Evolutionary conservation across 306 rosid species (phyloP), one percentile per base, ranked within the genome.

Genomic region (Macrotyloma uniflorum): DNA sequence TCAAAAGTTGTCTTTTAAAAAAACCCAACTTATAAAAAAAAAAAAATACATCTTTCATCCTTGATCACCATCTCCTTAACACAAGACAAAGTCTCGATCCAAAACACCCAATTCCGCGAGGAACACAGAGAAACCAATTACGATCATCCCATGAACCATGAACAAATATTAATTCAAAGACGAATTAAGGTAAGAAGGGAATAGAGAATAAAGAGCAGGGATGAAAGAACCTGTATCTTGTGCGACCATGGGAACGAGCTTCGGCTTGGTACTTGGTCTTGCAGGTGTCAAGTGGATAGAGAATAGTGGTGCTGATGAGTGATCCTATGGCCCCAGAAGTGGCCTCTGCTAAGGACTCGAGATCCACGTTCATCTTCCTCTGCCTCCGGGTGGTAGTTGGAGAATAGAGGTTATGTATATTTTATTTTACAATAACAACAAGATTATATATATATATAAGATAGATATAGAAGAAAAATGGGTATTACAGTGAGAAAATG

Each of bases 271-370:
- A 93, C 85, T 89, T 93, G 77, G 99, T 91, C 80, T 96, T 96
- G 85, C 98, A 93, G 54, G 97, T 96, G 74, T 96, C 99, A 14
- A 96, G 96, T 0, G 99, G 99, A 86, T 96, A 96, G 70, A 96
- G 84, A 74, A 96, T 80, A 80, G 98, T 91, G 72, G 98, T 93
- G 90, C 99, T 96, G 23, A 93, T 15, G 13, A 96, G 81, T 68
- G 99, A 96, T 82, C 99, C 99, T 53, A 96, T 83, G 78, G 99
- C 99, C 5, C 99, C 99, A 2, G 99, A 96, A 49, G 99, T 93
- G 8, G 99, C 99, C 86, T 96, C 99, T 2, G 99, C 92, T 70
- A 96, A 69, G 0, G 99, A 96, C 84, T 96, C 94, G 71, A 96
- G 92, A 91, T 96, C 98, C 87, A 88, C 68, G 59, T 83, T 85